phyloP scores from a whole-genome alignment of 805 yeast species.

The Saturnispora ahearnii region DNA sequence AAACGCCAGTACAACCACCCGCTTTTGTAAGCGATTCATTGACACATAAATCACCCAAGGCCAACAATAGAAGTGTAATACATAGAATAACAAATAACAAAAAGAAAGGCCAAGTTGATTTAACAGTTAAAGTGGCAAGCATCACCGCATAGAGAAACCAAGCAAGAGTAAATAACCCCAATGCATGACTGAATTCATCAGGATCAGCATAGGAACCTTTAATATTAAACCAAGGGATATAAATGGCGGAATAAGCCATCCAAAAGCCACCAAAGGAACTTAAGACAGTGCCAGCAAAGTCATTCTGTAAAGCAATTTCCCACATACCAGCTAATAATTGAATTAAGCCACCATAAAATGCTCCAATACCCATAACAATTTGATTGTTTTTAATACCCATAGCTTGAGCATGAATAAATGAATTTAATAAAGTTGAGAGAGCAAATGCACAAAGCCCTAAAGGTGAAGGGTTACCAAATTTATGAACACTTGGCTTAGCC shows the following conservation, averaged over 20 bases:
- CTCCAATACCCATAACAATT: conserved; percentile 54
- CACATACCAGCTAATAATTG: conserved; percentile 67
- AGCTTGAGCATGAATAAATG: conserved; percentile 53
- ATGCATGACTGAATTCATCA: conserved; percentile 38
- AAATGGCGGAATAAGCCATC: conserved; percentile 62
- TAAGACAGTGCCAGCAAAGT: conserved; percentile 62
- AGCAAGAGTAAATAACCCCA: conserved; percentile 51
- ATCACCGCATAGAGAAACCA: conserved; percentile 58
- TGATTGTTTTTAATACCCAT: conserved; percentile 56
- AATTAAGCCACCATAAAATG: conserved; percentile 64
- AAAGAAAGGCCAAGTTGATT: conserved; percentile 45
- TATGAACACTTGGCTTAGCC: conserved; percentile 47
- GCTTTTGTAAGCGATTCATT: background rate
- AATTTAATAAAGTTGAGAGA: conserved; percentile 53
- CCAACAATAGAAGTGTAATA: background rate
- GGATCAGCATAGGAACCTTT: conserved; percentile 39
- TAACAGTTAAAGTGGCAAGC: conserved; percentile 46
- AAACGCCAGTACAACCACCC: background rate
- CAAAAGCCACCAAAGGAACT: conserved; percentile 64
- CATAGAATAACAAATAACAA: conserved; percentile 34
- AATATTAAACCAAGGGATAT: conserved; percentile 49
- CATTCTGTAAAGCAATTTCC: conserved; percentile 64
- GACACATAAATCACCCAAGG: background rate
- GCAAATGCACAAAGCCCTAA: conserved; percentile 67
- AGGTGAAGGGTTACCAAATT: conserved; percentile 69